Conservation (phyloP, 176 grass and related monocot genomes). For the Ensete ventricosum region DNA sequence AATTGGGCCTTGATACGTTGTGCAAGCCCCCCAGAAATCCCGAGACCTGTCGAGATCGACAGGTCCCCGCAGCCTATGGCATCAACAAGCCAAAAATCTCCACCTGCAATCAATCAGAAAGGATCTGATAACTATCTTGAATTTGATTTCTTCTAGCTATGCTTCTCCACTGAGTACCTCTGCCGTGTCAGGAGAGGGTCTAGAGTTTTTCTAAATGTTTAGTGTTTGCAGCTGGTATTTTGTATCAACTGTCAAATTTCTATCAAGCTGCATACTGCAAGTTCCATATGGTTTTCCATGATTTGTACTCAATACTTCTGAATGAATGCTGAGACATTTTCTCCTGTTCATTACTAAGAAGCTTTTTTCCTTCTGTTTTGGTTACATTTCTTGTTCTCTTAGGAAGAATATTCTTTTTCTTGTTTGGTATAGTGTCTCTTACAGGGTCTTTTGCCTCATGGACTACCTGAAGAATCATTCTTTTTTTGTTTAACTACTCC, state of each 20-base stretch:
- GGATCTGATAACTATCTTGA: background rate
- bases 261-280: background rate
- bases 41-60: background rate
- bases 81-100: background rate
- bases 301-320: background rate
- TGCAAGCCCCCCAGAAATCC: background rate
- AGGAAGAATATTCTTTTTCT: too few relatives aligned
- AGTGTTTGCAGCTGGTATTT: too few relatives aligned
- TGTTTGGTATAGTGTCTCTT: too few relatives aligned
- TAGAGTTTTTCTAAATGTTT: too few relatives aligned
- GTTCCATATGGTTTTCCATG: background rate
- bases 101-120: background rate
- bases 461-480: too few relatives aligned
- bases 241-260: background rate
- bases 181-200: background rate
- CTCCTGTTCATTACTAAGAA: background rate
- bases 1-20: slow-evolving; percentile 3
- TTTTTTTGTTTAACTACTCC: too few relatives aligned
- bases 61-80: background rate
- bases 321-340: background rate
- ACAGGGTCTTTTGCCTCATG: too few relatives aligned
- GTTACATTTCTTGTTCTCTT: too few relatives aligned
- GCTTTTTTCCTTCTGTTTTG: background rate
- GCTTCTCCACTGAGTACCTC: background rate
- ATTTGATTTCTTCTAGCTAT: slow-evolving; percentile 3